Percentiles rank a stretch among this genome's conserved stretches.
These are phyloP conservation scores for Ceratocystis diversiconidia DNA, from an alignment of 2,329 filamentous ascomycete genomes.

Conservation along the genomic window DNA sequence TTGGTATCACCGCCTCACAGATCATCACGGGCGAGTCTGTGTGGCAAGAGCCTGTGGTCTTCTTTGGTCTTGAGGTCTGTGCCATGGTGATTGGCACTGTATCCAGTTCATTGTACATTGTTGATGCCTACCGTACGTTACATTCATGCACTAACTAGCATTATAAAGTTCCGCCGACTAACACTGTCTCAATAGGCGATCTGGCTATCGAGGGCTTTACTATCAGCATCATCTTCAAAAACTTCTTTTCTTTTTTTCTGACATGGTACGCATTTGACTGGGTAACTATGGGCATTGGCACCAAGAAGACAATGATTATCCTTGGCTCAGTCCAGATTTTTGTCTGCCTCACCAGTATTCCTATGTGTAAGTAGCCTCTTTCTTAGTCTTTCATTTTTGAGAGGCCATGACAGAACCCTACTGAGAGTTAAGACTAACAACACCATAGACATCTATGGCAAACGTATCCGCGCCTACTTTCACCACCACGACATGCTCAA, in stretches of 20 bases:
- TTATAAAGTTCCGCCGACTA: not conserved
- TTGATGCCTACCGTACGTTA: constrained; percentile 72
- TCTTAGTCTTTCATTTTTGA: not conserved
- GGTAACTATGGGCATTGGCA: constrained; percentile 49
- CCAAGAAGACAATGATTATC: constrained; percentile 48
- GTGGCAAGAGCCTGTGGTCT: constrained; percentile 63
- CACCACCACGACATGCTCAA: constrained; percentile 56
- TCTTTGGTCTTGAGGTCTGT: constrained; percentile 70
- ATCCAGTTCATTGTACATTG: constrained; percentile 71
- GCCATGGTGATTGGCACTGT: constrained; percentile 90
- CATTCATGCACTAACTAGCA: not conserved
- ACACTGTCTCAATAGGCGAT: constrained; percentile 38
- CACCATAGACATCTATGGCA: constrained; percentile 57
- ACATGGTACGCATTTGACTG: constrained; percentile 78
- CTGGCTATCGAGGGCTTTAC: constrained; percentile 81
- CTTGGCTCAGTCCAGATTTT: constrained; percentile 65
- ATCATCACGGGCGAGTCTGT: constrained; percentile 42
- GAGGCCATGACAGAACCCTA: not conserved
- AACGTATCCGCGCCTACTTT: constrained; percentile 61
- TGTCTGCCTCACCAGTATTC: constrained; percentile 60
- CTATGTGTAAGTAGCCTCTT: constrained; percentile 56
- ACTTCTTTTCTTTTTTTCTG: constrained; percentile 76
- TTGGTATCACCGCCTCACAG: constrained; percentile 57
- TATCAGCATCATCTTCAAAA: constrained; percentile 84
- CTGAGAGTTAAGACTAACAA: constrained; percentile 15